Conservation (phyloP, 2,329 filamentous ascomycete genomes). For the Aspergillus chevalieri region DNA sequence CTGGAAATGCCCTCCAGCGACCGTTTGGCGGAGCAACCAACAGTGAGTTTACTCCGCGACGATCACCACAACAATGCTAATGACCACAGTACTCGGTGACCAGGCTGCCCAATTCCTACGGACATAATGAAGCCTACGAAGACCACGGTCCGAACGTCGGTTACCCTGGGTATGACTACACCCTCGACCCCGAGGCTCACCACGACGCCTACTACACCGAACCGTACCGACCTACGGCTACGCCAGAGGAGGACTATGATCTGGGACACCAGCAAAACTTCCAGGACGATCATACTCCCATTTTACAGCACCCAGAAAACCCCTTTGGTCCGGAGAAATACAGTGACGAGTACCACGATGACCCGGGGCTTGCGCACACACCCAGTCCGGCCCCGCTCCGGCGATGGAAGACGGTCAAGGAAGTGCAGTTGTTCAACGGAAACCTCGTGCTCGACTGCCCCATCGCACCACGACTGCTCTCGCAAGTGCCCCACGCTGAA, state of each 20-base stretch:
- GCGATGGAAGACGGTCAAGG: slow-evolving; percentile 97
- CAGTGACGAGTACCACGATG: slow-evolving; percentile 40
- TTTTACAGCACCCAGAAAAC: slow-evolving; percentile 60
- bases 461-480: slow-evolving; percentile 79
- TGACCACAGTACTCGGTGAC: slow-evolving; percentile 60
- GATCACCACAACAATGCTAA: background rate
- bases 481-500: slow-evolving; percentile 76
- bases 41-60: slow-evolving; percentile 52
- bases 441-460: slow-evolving; percentile 97
- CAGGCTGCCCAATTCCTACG: slow-evolving; percentile 58
- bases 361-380: slow-evolving; percentile 29
- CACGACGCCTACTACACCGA: slow-evolving; percentile 82
- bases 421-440: slow-evolving; percentile 93
- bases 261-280: slow-evolving; percentile 51
- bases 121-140: slow-evolving; percentile 58
- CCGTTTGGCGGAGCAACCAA: slow-evolving; percentile 73
- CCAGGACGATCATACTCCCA: slow-evolving; percentile 68
- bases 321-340: slow-evolving; percentile 59
- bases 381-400: slow-evolving; percentile 60
- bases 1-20: slow-evolving; percentile 70
- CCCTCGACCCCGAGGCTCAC: slow-evolving; percentile 74
- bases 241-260: slow-evolving; percentile 51
- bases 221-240: slow-evolving; percentile 66
- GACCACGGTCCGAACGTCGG: slow-evolving; percentile 39
- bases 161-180: slow-evolving; percentile 60